Evolutionary conservation across 2,329 filamentous ascomycete genomes (phyloP).

Genomic region (Scedosporium apiospermum): DNA sequence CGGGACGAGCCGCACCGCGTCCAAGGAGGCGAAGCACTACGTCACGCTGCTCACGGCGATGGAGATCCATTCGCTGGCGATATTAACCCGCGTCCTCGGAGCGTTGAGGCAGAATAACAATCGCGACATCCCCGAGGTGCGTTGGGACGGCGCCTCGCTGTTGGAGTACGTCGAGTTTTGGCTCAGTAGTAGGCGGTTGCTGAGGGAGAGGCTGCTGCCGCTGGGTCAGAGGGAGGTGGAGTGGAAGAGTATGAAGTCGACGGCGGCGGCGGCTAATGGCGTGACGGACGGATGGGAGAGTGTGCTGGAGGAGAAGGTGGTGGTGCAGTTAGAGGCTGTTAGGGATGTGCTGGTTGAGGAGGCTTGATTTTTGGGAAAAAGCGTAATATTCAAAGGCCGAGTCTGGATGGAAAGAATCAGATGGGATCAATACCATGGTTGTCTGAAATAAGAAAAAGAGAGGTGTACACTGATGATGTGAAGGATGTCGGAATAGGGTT

Average conservation of each 20-base stretch:
- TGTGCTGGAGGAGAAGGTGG: constrained; percentile 65
- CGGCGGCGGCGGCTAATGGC: constrained; percentile 19
- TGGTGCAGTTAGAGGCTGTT: constrained; percentile 56
- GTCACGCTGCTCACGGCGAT: constrained; percentile 65
- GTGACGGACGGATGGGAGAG: constrained; percentile 40
- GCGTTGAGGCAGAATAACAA: constrained; percentile 55
- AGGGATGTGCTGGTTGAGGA: constrained; percentile 45
- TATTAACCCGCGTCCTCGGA: constrained; percentile 64
- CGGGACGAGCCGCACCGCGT: constrained; percentile 40
- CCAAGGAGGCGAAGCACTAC: constrained; percentile 41
- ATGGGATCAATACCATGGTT: not conserved
- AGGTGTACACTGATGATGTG: not conserved
- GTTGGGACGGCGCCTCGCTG: constrained; percentile 64
- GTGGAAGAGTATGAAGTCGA: constrained; percentile 37
- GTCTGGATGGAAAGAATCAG: not conserved
- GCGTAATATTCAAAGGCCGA: not conserved
- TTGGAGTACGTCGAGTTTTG: constrained; percentile 80
- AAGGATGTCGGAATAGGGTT: not conserved
- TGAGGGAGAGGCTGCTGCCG: constrained; percentile 66
- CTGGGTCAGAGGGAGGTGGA: constrained; percentile 63
- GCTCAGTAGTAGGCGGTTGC: constrained; percentile 56
- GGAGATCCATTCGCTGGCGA: constrained; percentile 69
- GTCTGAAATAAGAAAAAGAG: not conserved
- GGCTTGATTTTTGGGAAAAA: constrained; percentile 21
- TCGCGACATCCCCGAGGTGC: constrained; percentile 63